Conservation (phyloP, 2,329 filamentous ascomycete species). For the Pseudopyrenochaeta lycopersici region DNA sequence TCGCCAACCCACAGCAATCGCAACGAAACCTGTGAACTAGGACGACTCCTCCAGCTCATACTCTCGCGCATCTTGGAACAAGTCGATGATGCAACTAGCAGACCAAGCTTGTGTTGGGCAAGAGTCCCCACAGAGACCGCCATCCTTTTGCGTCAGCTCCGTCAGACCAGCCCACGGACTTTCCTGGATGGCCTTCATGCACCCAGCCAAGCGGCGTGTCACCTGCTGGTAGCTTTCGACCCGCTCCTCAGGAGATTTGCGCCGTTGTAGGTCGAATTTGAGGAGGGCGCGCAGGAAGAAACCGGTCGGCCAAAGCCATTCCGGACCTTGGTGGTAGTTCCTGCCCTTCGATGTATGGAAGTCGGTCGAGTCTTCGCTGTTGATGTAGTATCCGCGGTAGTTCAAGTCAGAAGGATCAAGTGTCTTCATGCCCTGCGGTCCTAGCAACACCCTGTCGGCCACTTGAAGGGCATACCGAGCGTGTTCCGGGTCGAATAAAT, state of each 20-base stretch:
- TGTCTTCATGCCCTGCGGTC: slow-evolving; percentile 93
- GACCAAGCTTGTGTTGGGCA: slow-evolving; percentile 98
- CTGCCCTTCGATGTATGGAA: slow-evolving; percentile 93
- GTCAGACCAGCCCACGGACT: slow-evolving; percentile 90
- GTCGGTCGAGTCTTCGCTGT: slow-evolving; percentile 90
- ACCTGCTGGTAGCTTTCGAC: slow-evolving; percentile 96
- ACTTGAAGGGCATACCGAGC: slow-evolving; percentile 82
- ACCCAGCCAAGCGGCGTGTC: slow-evolving; percentile 80
- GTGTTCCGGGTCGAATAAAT: slow-evolving; percentile 81
- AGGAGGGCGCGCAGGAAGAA: slow-evolving; percentile 93
- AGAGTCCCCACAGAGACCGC: slow-evolving; percentile 86
- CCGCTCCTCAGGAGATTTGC: slow-evolving; percentile 71
- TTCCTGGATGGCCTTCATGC: slow-evolving; percentile 82
- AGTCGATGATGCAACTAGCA: slow-evolving; percentile 89
- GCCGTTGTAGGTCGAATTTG: slow-evolving; percentile 83
- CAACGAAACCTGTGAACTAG: not conserved
- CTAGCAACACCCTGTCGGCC: slow-evolving; percentile 80
- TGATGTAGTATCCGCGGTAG: slow-evolving; percentile 94
- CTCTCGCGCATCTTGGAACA: slow-evolving; percentile 85
- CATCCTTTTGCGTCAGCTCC: slow-evolving; percentile 91
- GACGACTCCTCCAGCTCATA: slow-evolving; percentile 36
- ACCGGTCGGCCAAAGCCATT: slow-evolving; percentile 97
- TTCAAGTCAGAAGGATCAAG: slow-evolving; percentile 91
- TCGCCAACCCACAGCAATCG: not conserved
- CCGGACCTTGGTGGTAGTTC: slow-evolving; percentile 97